These are phyloP conservation scores for Symmetrospora coprosmae DNA, from an alignment of 768 basidiomycete genomes.

Conservation along the genomic window DNA sequence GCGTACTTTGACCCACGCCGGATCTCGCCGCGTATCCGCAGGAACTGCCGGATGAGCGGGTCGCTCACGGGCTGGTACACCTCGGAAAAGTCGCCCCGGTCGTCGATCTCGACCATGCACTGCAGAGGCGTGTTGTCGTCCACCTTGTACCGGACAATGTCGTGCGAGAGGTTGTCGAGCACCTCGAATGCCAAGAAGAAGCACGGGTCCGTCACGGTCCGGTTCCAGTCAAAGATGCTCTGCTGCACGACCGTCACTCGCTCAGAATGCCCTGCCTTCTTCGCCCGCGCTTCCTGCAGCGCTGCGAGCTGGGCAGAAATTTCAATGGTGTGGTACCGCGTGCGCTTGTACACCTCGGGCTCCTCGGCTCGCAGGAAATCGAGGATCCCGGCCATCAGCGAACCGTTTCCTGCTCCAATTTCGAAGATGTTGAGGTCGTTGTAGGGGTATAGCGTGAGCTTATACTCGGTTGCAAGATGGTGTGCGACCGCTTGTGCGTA, in stretches of 20 bases:
- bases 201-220: constrained; percentile 63
- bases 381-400: constrained; percentile 75
- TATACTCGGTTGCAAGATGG: constrained; percentile 78
- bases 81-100: constrained; percentile 64
- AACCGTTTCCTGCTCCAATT: constrained; percentile 94
- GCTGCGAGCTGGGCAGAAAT: constrained; percentile 67
- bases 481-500: constrained; percentile 82
- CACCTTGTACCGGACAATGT: constrained; percentile 78
- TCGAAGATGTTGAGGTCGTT: constrained; percentile 93
- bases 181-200: constrained; percentile 93
- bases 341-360: constrained; percentile 88
- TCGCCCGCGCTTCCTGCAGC: constrained; percentile 44
- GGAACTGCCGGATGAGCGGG: constrained; percentile 63
- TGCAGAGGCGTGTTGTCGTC: constrained; percentile 63
- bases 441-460: constrained; percentile 88
- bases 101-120: constrained; percentile 62
- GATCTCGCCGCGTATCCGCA: constrained; percentile 46
- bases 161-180: constrained; percentile 37
- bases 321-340: constrained; percentile 85
- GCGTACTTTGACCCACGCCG: constrained; percentile 24
- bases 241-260: constrained; percentile 57
- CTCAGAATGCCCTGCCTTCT: constrained; percentile 37
- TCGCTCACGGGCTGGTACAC: constrained; percentile 73
- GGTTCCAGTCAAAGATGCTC: constrained; percentile 75
- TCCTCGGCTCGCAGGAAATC: constrained; percentile 58